A percentile compares a stretch with the other conserved stretches of the same genome.
These are phyloP conservation scores for Nemophila menziesii DNA, from an alignment of 257 asterid genomes.

Conservation along the genomic window DNA sequence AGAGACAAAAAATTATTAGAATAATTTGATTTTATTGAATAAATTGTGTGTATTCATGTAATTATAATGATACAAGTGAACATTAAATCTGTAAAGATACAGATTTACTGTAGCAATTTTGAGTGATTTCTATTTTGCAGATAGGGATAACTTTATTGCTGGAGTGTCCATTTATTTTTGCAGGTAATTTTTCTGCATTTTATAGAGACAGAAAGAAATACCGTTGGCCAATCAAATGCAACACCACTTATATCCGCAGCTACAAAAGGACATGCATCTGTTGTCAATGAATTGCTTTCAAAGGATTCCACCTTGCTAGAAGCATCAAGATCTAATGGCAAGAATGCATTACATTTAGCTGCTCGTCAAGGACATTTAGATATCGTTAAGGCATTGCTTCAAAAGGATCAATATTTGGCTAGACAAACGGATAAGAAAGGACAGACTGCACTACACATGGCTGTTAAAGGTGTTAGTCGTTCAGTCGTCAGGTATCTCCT, in stretches of 20 bases:
- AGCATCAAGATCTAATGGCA: slow-evolving; percentile 55
- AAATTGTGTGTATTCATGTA: too few species aligned
- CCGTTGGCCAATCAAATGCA: slow-evolving; percentile 55
- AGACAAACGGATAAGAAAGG: slow-evolving; percentile 66
- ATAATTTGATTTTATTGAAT: too few species aligned
- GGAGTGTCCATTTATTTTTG: too few species aligned
- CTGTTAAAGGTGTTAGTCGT: slow-evolving; percentile 55
- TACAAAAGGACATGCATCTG: slow-evolving; percentile 45
- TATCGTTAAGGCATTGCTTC: slow-evolving; percentile 46
- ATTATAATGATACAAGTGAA: too few species aligned
- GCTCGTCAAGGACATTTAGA: slow-evolving; percentile 64
- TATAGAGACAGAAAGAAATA: too few species aligned
- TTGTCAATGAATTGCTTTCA: slow-evolving; percentile 47
- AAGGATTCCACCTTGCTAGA: slow-evolving; percentile 48
- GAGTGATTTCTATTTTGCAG: too few species aligned
- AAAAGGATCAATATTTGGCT: slow-evolving; percentile 49
- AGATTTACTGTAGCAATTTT: too few species aligned
- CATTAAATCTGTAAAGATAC: too few species aligned
- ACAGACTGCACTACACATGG: slow-evolving; percentile 69
- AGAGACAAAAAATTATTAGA: too few species aligned
- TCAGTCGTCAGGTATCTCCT: slow-evolving; percentile 43
- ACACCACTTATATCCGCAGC: slow-evolving; percentile 72
- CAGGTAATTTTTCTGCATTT: too few species aligned
- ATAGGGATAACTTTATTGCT: too few species aligned
- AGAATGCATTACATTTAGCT: slow-evolving; percentile 54